Evolutionary conservation across 345 rosid genomes (phyloP).

Genomic region (sweet orange (Citrus sinensis)): DVS_A1.0 CM039169.1:689001-689500

Average conservation of each 20-base stretch:
- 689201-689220: background rate
- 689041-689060: background rate
- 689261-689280: no score
- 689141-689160: background rate
- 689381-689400: constrained; percentile 80
- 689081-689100: background rate
- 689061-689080: background rate
- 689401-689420: constrained; percentile 90
- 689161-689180: background rate
- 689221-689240: background rate
- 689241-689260: no score
- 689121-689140: background rate
- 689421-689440: constrained; percentile 85
- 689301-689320: background rate
- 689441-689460: background rate
- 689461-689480: background rate
- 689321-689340: background rate
- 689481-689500: background rate
- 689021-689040: background rate
- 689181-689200: background rate
- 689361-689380: constrained; percentile 69
- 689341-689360: constrained; percentile 62
- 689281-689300: background rate
- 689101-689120: background rate
- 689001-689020: background rate